These are phyloP conservation scores for Dianthus caryophyllus DNA, from an alignment of 148 eudicot genomes.

Conservation along the genomic window DNA sequence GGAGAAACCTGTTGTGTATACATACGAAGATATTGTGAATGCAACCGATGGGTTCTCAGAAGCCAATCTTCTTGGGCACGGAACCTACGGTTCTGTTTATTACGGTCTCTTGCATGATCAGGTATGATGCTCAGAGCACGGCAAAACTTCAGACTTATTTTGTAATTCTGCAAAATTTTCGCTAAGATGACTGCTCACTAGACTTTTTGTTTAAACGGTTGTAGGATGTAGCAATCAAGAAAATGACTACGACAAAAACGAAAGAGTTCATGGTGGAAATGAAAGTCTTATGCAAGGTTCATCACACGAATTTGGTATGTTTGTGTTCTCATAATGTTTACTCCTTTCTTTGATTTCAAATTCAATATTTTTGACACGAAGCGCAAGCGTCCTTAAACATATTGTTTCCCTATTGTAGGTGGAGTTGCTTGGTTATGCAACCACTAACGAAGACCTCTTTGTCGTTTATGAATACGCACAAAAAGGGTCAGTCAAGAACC, in stretches of 20 bases:
- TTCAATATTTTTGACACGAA: no score
- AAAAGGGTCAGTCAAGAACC: conserved; percentile 81
- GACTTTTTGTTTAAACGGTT: no score
- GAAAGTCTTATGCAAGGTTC: conserved; percentile 96
- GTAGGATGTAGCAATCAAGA: conserved; percentile 93
- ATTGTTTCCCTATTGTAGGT: conserved; percentile 50
- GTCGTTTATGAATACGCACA: conserved; percentile 91
- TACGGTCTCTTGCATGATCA: conserved; percentile 81
- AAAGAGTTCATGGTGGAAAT: conserved; percentile 87
- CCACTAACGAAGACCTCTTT: conserved; percentile 76
- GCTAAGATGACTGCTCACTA: no score
- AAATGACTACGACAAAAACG: conserved; percentile 92
- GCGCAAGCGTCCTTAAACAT: no score
- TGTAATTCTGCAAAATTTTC: not conserved
- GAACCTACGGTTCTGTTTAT: conserved; percentile 91
- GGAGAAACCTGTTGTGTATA: conserved; percentile 85
- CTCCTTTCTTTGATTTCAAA: not conserved
- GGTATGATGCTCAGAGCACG: conserved; percentile 34
- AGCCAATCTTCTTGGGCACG: conserved; percentile 90
- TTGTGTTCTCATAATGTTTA: not conserved
- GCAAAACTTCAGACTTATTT: not conserved
- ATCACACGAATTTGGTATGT: conserved; percentile 89
- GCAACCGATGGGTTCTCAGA: conserved; percentile 86
- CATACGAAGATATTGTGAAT: conserved; percentile 58
- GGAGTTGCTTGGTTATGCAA: conserved; percentile 91